Percentiles rank a stretch among this genome's conserved stretches.
These are phyloP conservation scores for Metschnikowia colocasiae DNA, from an alignment of 805 yeast species.

Conservation along the genomic window DNA sequence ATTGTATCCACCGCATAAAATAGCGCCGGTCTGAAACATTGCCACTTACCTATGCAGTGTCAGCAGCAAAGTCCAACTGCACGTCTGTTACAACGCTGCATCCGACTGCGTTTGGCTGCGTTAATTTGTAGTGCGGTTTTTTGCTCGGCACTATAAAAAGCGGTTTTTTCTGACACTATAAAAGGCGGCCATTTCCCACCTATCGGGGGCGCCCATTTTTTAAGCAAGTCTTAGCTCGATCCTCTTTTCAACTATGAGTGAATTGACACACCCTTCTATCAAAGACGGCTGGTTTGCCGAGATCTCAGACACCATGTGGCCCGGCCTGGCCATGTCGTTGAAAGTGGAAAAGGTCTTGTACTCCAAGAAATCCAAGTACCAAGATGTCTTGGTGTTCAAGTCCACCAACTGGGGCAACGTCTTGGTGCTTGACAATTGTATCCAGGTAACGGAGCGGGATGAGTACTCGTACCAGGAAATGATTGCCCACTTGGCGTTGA, in stretches of 20 bases:
- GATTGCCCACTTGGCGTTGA: slow-evolving; percentile 91
- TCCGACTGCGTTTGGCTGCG: not conserved
- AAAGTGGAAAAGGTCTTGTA: slow-evolving; percentile 83
- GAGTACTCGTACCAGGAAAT: slow-evolving; percentile 98
- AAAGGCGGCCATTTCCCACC: not conserved
- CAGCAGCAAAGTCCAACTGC: not conserved
- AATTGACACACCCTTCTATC: slow-evolving; percentile 53
- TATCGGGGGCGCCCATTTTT: not conserved
- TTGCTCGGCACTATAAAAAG: slow-evolving; percentile 1
- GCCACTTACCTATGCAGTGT: too few species aligned
- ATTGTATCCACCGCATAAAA: not conserved
- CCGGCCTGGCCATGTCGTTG: slow-evolving; percentile 95
- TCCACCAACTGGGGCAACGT: slow-evolving; percentile 94
- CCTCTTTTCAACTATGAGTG: slow-evolving; percentile 18
- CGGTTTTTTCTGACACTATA: too few species aligned
- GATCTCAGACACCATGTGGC: slow-evolving; percentile 94
- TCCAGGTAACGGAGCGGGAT: slow-evolving; percentile 95
- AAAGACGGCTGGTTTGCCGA: slow-evolving; percentile 97
- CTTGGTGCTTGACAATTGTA: slow-evolving; percentile 88
- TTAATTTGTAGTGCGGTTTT: not conserved
- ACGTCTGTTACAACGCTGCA: not conserved
- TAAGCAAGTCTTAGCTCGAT: not conserved
- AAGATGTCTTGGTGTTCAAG: slow-evolving; percentile 90
- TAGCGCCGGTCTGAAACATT: not conserved
- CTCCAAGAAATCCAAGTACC: slow-evolving; percentile 82